Conservation (phyloP, 306 rosid species). For the Cucurbita moschata region DNA sequence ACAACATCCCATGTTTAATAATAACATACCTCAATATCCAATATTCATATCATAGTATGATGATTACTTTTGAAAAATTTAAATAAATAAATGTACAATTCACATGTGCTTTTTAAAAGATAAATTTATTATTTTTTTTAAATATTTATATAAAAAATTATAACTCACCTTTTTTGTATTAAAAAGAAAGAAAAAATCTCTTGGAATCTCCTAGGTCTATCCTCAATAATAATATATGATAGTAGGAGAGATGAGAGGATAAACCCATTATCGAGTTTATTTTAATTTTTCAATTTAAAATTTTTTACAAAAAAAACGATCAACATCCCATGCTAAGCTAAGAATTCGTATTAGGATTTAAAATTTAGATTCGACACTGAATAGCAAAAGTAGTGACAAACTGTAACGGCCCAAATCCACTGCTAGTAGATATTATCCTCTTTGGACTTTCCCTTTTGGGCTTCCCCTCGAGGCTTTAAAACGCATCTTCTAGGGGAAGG, state of each 20-base stretch:
- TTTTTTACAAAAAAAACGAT: no score
- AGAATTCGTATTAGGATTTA: no score
- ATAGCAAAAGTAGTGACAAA: no score
- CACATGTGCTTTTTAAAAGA: constrained; percentile 1
- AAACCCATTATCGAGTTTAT: no score
- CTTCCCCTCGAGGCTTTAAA: no score
- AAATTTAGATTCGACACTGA: no score
- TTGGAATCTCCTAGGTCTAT: neutral
- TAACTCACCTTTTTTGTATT: neutral
- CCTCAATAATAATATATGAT: neutral
- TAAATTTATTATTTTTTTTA: neutral
- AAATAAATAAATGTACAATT: neutral
- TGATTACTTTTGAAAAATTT: neutral
- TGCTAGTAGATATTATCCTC: no score
- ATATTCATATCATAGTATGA: constrained; percentile 2
- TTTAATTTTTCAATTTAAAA: no score
- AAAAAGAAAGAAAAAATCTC: neutral
- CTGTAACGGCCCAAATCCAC: no score
- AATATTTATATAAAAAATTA: neutral
- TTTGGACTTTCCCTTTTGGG: no score
- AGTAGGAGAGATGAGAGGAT: neutral
- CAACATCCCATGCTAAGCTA: no score
- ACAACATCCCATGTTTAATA: neutral
- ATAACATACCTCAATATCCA: neutral
- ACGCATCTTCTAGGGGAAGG: no score